Conservation (phyloP, 2,329 filamentous ascomycete genomes). For the Pyricularia sp. region DNA sequence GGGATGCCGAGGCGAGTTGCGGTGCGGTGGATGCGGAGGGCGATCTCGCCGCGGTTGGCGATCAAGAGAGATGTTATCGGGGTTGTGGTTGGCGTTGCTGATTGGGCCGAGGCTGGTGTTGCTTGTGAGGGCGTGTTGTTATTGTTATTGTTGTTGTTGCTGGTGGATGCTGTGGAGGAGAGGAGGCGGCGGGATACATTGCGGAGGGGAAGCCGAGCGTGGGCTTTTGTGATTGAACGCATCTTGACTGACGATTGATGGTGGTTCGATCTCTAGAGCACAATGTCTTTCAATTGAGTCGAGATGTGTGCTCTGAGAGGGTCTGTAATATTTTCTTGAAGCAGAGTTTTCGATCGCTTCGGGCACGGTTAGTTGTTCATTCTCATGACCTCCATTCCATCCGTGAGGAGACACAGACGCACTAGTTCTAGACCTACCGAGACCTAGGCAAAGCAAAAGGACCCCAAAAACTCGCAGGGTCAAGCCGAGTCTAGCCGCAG, state of each 20-base stretch:
- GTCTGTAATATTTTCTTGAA: not conserved
- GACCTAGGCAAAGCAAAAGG: not conserved
- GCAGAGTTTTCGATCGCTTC: not conserved
- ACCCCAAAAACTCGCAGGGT: not conserved
- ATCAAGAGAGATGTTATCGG: slow-evolving; percentile 77
- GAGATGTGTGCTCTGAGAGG: not conserved
- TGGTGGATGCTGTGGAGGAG: slow-evolving; percentile 2
- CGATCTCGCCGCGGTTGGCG: slow-evolving; percentile 95
- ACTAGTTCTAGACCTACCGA: not conserved
- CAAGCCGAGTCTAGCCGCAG: slow-evolving; percentile 12
- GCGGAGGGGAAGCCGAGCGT: slow-evolving; percentile 32
- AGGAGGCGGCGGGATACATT: slow-evolving; percentile 4
- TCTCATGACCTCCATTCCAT: not conserved
- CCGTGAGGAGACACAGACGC: not conserved
- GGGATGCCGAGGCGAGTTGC: slow-evolving; percentile 82
- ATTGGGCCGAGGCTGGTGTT: slow-evolving; percentile 18
- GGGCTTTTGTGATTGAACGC: slow-evolving; percentile 45
- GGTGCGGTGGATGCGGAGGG: slow-evolving; percentile 82
- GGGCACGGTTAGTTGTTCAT: not conserved
- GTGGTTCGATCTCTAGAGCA: not conserved
- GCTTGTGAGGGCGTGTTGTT: not conserved
- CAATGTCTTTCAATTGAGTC: not conserved
- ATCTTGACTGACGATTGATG: slow-evolving; percentile 22
- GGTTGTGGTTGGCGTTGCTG: slow-evolving; percentile 25
- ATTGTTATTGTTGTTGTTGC: not conserved